Conservation (phyloP, 192 early-diverging fungal genomes). For the Backusella luteola region DNA sequence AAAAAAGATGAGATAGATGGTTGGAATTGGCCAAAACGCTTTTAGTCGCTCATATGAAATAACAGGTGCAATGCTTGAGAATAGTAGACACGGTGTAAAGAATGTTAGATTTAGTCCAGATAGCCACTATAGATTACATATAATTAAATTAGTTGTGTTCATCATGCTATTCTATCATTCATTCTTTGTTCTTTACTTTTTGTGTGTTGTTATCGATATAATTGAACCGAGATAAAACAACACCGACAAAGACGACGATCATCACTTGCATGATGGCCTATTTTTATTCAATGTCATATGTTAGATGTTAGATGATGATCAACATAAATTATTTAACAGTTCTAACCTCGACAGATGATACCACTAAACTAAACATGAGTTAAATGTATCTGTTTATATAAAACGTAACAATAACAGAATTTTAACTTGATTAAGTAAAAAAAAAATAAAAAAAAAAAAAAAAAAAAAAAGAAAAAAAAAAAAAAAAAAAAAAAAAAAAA, state of each 20-base stretch:
- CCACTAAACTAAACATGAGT: neutral
- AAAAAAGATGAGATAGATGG: conserved; percentile 44
- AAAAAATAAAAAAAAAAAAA: neutral
- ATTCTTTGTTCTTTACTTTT: conserved; percentile 20
- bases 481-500: neutral
- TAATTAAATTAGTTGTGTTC: too few species aligned
- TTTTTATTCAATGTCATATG: neutral
- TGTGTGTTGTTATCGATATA: conserved; percentile 23
- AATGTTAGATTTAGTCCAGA: conserved; percentile 65
- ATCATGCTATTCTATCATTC: neutral
- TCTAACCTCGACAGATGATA: conserved; percentile 1
- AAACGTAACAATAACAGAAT: neutral
- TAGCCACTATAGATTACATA: conserved; percentile 37
- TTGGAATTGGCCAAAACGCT: conserved; percentile 72
- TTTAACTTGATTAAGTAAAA: neutral
- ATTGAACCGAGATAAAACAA: conserved; percentile 12
- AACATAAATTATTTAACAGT: too few species aligned
- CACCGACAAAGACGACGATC: conserved; percentile 23
- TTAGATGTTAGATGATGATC: neutral
- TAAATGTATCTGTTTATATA: neutral
- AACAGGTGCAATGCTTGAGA: conserved; percentile 70
- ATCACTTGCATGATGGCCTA: conserved; percentile 38
- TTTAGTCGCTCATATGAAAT: conserved; percentile 60
- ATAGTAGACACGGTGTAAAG: conserved; percentile 74
- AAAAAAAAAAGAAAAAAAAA: neutral